Percentiles rank a stretch among this genome's conserved stretches.
These are phyloP conservation scores for Fusarium oligoseptatum DNA, from an alignment of 2,329 filamentous ascomycete species.

Conservation along the genomic window DNA sequence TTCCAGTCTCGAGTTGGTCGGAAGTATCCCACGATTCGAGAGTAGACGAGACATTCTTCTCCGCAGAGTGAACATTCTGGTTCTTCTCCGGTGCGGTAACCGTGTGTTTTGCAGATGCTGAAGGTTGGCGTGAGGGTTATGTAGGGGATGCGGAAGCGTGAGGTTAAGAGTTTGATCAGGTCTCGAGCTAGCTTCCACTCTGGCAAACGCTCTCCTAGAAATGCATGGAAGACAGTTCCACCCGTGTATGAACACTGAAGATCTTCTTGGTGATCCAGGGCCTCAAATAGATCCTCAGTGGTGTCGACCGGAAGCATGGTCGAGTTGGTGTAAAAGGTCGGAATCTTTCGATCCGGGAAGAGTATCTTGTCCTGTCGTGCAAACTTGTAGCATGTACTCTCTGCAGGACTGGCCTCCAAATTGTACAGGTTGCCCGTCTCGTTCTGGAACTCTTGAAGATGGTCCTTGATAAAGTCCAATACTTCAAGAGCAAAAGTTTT, in stretches of 20 bases:
- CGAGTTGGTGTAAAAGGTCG: slow-evolving; percentile 41
- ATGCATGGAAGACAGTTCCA: slow-evolving; percentile 42
- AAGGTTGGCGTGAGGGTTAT: slow-evolving; percentile 42
- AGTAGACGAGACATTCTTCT: slow-evolving; percentile 34
- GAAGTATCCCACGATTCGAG: slow-evolving; percentile 42
- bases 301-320: slow-evolving; percentile 42
- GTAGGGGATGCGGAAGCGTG: slow-evolving; percentile 39
- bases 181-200: slow-evolving; percentile 38
- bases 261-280: slow-evolving; percentile 32
- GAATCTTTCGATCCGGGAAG: slow-evolving; percentile 21
- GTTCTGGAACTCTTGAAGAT: slow-evolving; percentile 35
- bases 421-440: slow-evolving; percentile 41
- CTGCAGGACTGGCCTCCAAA: slow-evolving; percentile 39
- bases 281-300: slow-evolving; percentile 42
- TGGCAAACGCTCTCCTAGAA: slow-evolving; percentile 36
- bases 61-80: slow-evolving; percentile 27
- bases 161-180: slow-evolving; percentile 36
- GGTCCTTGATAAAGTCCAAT: slow-evolving; percentile 39
- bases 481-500: slow-evolving; percentile 30
- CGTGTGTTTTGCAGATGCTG: slow-evolving; percentile 40
- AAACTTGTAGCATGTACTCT: slow-evolving; percentile 45
- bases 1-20: slow-evolving; percentile 43
- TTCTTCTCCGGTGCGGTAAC: slow-evolving; percentile 36
- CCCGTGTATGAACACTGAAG: slow-evolving; percentile 44
- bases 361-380: slow-evolving; percentile 36